Percentiles rank a stretch among this genome's conserved stretches.
Conservation (phyloP, 129 eudicot species). For the Kitagawia praeruptora region DNA sequence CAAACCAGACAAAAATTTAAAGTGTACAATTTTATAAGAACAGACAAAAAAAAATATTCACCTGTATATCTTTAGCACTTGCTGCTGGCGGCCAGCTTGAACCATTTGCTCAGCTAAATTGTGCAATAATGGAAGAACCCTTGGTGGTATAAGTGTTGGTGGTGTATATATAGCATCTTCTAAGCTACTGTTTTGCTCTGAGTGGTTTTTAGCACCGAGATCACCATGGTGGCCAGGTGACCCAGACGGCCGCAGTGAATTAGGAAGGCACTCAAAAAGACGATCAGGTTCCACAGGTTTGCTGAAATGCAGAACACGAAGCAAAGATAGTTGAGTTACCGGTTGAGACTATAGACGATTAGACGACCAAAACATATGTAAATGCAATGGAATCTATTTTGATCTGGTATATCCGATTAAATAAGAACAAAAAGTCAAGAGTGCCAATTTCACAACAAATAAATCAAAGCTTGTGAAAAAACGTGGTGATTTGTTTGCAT, state of each 20-base stretch:
- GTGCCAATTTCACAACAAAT: background rate
- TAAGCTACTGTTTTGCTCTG: slow-evolving; percentile 37
- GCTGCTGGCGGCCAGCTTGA: slow-evolving; percentile 79
- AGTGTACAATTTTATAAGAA: background rate
- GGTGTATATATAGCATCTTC: slow-evolving; percentile 80
- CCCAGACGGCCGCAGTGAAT: slow-evolving; percentile 85
- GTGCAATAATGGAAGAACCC: slow-evolving; percentile 85
- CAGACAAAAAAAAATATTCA: background rate
- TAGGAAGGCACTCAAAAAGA: slow-evolving; percentile 92
- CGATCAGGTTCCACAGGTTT: slow-evolving; percentile 93
- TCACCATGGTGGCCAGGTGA: slow-evolving; percentile 56
- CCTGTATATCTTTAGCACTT: slow-evolving; percentile 82
- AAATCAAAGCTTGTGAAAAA: background rate
- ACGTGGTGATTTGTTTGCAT: background rate
- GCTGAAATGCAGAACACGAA: slow-evolving; percentile 31
- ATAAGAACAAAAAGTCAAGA: background rate
- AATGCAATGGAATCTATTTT: background rate
- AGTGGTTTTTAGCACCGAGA: slow-evolving; percentile 52
- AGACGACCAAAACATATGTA: background rate
- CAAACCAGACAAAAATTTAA: background rate
- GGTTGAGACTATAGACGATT: background rate
- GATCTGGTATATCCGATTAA: background rate
- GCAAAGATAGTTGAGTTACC: background rate
- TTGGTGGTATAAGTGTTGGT: slow-evolving; percentile 81
- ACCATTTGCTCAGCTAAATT: slow-evolving; percentile 92